Base-by-base conservation (phyloP, 2,329 filamentous ascomycete genomes). In the Fusarium bactridioides region DNA sequence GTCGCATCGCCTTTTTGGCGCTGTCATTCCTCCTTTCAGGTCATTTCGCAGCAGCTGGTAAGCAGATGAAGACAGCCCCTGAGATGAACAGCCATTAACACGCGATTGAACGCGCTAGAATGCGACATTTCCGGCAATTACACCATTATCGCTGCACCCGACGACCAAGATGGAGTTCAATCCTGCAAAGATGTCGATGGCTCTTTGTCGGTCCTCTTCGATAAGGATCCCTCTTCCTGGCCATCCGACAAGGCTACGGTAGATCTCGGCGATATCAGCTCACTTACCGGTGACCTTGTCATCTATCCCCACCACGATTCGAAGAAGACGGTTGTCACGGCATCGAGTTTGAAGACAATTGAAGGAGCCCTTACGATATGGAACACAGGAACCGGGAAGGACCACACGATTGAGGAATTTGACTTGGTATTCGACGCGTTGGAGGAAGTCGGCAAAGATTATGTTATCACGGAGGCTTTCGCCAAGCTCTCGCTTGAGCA, bases 101-200 rank as follows among this genome's bases (percentile, higher is more conserved):
- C 25, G 48, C 18, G 25, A 40, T 16, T 51, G 23, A 25, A 64
- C 62, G 50, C 43, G 55, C 37, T 11, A 78, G 76, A 76, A 43
- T 78, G 76, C 63, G 63, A 78, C 45, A 59, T 76, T 59, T 74
- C 75, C 31, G 69, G 70, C 48, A 78, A 78, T 64, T 76, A 78
- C 63, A 78, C 76, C 4, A 75, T 73, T 54, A 77, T 78, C 65
- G 63, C 74, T 29, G 53, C 67, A 19, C 77, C 77, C 51, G 62
- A 72, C 38, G 72, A 64, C 15, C 53, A 53, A 55, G 61, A 74
- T 19, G 48, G 59, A 60, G 70, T 78, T 47, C 73, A 74, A 33
- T 73, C 74, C 6, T 78, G 77, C 53, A 72, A 55, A 54, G 67
- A 71, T 15, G 71, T 78, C 45, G 75, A 78, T 50, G 77, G 77